A percentile compares a stretch with the other conserved stretches of the same genome.
phyloP scores from a whole-genome alignment of 78 protist species.

The Pigoraptor vietnamica region DNA sequence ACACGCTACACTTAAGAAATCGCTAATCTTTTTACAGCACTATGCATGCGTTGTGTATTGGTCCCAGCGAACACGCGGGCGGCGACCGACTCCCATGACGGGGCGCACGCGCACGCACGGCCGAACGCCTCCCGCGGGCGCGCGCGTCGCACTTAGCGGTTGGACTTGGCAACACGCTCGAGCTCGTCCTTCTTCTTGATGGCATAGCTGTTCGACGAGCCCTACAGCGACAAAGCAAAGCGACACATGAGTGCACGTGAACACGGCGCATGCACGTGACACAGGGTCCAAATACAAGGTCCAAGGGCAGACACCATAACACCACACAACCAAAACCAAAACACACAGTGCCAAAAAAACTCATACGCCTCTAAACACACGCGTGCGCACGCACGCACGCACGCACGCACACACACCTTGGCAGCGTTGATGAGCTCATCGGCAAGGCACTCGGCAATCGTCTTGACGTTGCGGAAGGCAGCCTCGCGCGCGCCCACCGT shows the following conservation, averaged over 20 bases:
- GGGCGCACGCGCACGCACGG: too few species aligned
- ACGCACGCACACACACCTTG: slow-evolving; percentile 51
- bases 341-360: too few species aligned
- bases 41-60: too few species aligned
- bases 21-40: too few species aligned
- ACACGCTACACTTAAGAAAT: too few species aligned
- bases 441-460: slow-evolving; percentile 98
- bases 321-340: not conserved
- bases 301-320: not conserved
- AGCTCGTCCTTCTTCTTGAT: slow-evolving; percentile 87
- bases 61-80: too few species aligned
- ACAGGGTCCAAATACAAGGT: too few species aligned
- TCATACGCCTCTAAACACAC: too few species aligned
- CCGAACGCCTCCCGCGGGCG: too few species aligned
- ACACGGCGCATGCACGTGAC: not conserved
- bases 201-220: slow-evolving; percentile 44
- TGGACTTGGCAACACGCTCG: slow-evolving; percentile 86
- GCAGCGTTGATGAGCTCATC: slow-evolving; percentile 99
- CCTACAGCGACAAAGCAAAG: not conserved
- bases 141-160: slow-evolving; percentile 76
- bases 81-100: too few species aligned
- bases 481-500: slow-evolving; percentile 93
- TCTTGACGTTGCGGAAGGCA: slow-evolving; percentile 98
- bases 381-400: too few species aligned
- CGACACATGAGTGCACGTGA: not conserved